Conservation (phyloP, 768 basidiomycete species). For the Thelephora aurantiotincta region DNA sequence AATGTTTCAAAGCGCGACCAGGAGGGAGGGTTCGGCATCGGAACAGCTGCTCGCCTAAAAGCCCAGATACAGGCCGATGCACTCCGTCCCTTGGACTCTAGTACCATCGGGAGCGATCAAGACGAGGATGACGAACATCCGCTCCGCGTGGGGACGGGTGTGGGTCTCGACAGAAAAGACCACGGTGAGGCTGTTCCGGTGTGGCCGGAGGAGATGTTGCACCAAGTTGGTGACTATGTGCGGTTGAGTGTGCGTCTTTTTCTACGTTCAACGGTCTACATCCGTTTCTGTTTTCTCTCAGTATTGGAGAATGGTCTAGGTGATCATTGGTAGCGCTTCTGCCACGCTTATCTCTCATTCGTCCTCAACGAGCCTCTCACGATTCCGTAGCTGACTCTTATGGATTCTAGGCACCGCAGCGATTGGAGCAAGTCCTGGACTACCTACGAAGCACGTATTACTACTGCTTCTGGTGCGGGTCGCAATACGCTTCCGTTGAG, state of each 20-base stretch:
- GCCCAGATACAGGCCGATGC: constrained; percentile 67
- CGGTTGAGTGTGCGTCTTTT: constrained; percentile 51
- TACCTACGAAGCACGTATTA: constrained; percentile 60
- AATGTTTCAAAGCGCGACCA: too few species aligned
- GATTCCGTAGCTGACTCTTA: constrained; percentile 1
- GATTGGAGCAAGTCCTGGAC: constrained; percentile 48
- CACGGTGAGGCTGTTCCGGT: constrained; percentile 21
- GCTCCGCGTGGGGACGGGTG: background rate
- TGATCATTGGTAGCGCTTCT: background rate
- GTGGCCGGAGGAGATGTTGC: constrained; percentile 33
- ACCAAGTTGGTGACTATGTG: constrained; percentile 56
- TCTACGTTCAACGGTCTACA: too few species aligned
- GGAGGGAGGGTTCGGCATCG: too few species aligned
- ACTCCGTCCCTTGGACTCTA: constrained; percentile 30
- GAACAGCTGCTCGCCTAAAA: constrained; percentile 32
- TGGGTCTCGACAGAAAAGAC: constrained; percentile 11
- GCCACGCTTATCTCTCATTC: background rate
- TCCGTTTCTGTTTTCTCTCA: background rate
- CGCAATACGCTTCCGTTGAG: constrained; percentile 45
- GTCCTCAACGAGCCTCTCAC: too few species aligned
- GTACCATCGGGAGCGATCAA: constrained; percentile 23
- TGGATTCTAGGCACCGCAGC: constrained; percentile 45
- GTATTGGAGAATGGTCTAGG: background rate
- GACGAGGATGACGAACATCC: constrained; percentile 7
- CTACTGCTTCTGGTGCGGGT: constrained; percentile 88